Evolutionary conservation across 768 basidiomycete species (phyloP), one percentile per base, ranked within the genome.

Genomic region (Tulasnella sp.): DNA sequence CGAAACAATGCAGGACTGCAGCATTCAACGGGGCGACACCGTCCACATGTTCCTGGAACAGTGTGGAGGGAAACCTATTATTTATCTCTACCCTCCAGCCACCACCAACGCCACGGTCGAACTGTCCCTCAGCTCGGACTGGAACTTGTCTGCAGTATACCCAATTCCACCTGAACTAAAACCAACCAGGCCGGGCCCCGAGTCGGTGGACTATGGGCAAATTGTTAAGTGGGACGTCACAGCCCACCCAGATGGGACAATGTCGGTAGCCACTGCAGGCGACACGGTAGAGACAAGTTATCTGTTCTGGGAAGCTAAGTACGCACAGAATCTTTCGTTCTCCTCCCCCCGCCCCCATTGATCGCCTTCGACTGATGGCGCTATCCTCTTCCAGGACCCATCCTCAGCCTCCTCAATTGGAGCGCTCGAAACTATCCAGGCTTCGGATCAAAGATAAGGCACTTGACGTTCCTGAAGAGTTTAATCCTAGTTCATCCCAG

Each of bases 121-220:
- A 1, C 84, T 88, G 14, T 83, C 83, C 18, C 83, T 88, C n/a
- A 79, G 78, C 0, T 82, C 82, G 18, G 79, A 85, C n/a, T 86
- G 86, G 86, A 62, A 80, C 10, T 85, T 87, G 68, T 86, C 85
- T 3, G 83, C 83, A 0, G 81, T 86, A 4, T 86, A 87, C 79
- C 87, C 86, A 14, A 84, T 62, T 78, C 84, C 38, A 84, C 84
- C 42, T 7, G 52, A 24, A n/a, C 8, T n/a, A 7, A 27, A 68
- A 6, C 62, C 27, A 68, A 36, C 27, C 62, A 36, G 27, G 9
- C 14, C 14, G 4, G 9, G 8, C 31, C 36, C 34, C 1, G 34
- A 68, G 31, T 27, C 27, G 62, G 62, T 7, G 7, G 34, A 36
- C 10, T 68, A 27, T 27, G 62, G 31, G 5, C 34, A 14, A 27